Evolutionary conservation across 2,329 filamentous ascomycete genomes (phyloP), one percentile per base, ranked within the genome.

Genomic region (Aureobasidium sp.): DNA sequence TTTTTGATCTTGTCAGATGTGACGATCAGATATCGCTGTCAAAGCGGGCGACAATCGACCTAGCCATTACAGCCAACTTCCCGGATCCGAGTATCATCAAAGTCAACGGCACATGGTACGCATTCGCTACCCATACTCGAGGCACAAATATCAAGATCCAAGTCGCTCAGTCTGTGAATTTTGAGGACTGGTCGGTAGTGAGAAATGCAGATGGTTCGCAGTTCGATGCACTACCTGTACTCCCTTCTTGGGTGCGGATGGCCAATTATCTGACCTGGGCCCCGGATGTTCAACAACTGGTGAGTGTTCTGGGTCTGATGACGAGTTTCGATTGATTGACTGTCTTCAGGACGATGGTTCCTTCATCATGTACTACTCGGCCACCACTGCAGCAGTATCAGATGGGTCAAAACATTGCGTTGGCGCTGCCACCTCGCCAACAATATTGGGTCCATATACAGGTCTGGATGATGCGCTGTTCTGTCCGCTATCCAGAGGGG

Each of bases 261-360:
- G 79, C 76, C 4, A 78, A 79, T 1, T 70, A 71, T 4, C 78
- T 83, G 62, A 82, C 81, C 29, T 87, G 84, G 84, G 85, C 85
- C 0, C 85, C 85, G 10, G 84, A 87, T 68, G 82, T 87, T 7
- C 75, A 79, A 13, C 72, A 71, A 61, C 72, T 84, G 34, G 70
- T 64, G 60, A 61, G 65, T 63, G 23, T 36, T 20, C 20, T 20
- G 15, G 32, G n/a, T 63, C 15, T 37, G 13, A 15, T 6, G 7
- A 17, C 9, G 27, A 13, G 3, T 23, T 3, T 3, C 13, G 10
- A 41, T 5, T 26, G 13, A 46, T 32, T 57, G 15, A 55, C 10
- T n/a, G 12, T 13, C n/a, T 32, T n/a, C 32, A 58, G 60, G 64
- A 68, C 48, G 68, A 69, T 62, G 68, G 67, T 26, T 63, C 61